Base-by-base conservation (phyloP, 1,284 basidiomycete species). In the Malassezia nana region DNA sequence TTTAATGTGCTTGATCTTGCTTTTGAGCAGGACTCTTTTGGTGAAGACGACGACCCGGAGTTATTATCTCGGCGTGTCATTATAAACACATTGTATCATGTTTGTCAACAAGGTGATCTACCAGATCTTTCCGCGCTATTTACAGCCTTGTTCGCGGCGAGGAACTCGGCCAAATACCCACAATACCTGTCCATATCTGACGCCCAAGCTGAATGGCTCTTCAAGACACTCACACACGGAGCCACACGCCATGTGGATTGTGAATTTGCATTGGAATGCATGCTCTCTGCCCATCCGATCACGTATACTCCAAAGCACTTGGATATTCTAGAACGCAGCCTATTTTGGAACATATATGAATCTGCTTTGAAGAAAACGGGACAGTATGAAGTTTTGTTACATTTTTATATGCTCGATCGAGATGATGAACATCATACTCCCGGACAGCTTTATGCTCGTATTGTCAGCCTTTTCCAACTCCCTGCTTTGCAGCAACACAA, bases 121-220 rank as follows among this genome's bases (percentile, higher is more conserved):
- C 20, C 45, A 10, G 29, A 13, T 24, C 25, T 20, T 33, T 30
- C 26, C 1, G n/a, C 15, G 6, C 88, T 86, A 2, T 88, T 98
- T 74, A 79, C 92, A 45, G 83, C 90, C 71, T 95, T 98, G 62
- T 99, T 99, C 75, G 81, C 96, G 54, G 88, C 94, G 1, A 85
- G 91, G 54, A 99, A 96, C 73, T 82, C 94, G 13, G 88, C 94
- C 0, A 98, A 96, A 76, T 99, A 96, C 75, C 84, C 86, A 0
- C 90, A 95, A 75, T 90, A 85, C 75, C 80, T 96, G 55, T 77
- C 81, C 53, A 79, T 91, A 32, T 76, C 83, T 0, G 82, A 81
- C 2, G 83, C 81, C 39, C 78, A 81, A 1, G 78, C 90, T 4
- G 84, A 89, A 60, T 78, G 78, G 38, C 83, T 96, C 59, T 81